Base-by-base conservation (phyloP, 2,329 filamentous ascomycete genomes). In the Coniochaeta ligniaria region DNA sequence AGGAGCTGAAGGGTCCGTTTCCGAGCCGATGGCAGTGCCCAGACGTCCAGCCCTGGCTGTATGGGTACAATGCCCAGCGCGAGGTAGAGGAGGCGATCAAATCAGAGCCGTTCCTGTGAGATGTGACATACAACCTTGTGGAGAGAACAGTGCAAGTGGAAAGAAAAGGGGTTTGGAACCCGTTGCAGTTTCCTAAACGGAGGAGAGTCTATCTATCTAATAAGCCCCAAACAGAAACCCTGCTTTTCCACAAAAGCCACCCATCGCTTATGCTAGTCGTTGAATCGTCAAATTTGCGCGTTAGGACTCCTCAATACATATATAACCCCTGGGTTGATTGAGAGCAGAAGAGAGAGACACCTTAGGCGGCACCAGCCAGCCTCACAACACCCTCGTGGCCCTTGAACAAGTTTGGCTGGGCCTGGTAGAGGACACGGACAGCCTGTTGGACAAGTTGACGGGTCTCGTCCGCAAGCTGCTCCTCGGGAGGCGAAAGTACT, bases 401-500 rank as follows among this genome's bases (percentile, higher is more conserved):
- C 64, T 65, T 62, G 62, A 74, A 74, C 22, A 74, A 66, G n/a
- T 68, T 66, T 3, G 69, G 69, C 55, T 70, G 67, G 31, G 67
- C 69, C 59, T 68, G 69, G 67, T 65, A 76, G 59, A 82, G 71
- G 26, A 72, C 69, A 70, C 76, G 77, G 62, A 90, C 87, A 59
- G 89, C 83, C 71, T 86, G 81, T 67, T 84, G 78, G 52, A 94
- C 79, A 68, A 88, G 80, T 64, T 80, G 76, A 62, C 89, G 84
- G 11, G 88, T 92, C 75, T 89, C 86, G 9, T 84, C 80, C 68
- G 89, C 87, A 47, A 95, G 80, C 78, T 95, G 90, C 62, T 91
- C 89, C 73, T 89, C 82, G 1, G 90, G 89, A 56, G 85, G 82
- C 61, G 81, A 78, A 60, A 94, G 80, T 20, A 93, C 90, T 69